These are phyloP conservation scores for Aspergillus alliaceus DNA, from an alignment of 2,329 filamentous ascomycete genomes.

Conservation along the genomic window DNA sequence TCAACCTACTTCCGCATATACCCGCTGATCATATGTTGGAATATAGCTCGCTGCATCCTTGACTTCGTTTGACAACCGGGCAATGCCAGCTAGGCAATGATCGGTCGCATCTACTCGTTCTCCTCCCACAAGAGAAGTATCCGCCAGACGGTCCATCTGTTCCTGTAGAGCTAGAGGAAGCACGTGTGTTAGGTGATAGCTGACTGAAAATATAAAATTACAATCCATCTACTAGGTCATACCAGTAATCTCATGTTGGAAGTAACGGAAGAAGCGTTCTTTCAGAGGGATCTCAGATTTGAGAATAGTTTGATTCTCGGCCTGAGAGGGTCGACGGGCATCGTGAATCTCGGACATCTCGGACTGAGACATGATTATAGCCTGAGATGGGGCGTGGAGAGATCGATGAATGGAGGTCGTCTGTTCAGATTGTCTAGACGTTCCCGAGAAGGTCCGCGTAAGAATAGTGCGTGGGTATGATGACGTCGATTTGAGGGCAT, in stretches of 20 bases:
- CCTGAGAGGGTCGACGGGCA: constrained; percentile 29
- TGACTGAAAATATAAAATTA: constrained; percentile 6
- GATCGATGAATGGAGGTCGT: background rate
- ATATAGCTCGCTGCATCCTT: constrained; percentile 79
- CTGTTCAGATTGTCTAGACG: background rate
- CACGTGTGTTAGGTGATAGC: constrained; percentile 18
- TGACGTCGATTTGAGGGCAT: constrained; percentile 31
- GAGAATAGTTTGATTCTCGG: constrained; percentile 33
- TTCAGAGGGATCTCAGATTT: constrained; percentile 55
- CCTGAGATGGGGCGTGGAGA: background rate
- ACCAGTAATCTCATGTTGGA: constrained; percentile 74
- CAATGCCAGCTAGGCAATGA: constrained; percentile 75
- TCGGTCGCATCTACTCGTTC: constrained; percentile 81
- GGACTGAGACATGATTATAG: constrained; percentile 29
- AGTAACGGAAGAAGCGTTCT: constrained; percentile 81
- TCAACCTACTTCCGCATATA: constrained; percentile 69
- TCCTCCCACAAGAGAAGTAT: constrained; percentile 63
- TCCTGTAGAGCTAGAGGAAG: constrained; percentile 66
- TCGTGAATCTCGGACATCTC: constrained; percentile 27
- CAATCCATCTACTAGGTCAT: constrained; percentile 26
- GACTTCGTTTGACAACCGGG: constrained; percentile 77
- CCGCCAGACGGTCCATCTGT: constrained; percentile 68
- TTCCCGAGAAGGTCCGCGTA: background rate
- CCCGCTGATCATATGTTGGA: constrained; percentile 84
- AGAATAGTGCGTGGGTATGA: constrained; percentile 27